Evolutionary conservation across 495 filamentous ascomycete species (phyloP).

Genomic region (Neurospora tetraspora): DNA sequence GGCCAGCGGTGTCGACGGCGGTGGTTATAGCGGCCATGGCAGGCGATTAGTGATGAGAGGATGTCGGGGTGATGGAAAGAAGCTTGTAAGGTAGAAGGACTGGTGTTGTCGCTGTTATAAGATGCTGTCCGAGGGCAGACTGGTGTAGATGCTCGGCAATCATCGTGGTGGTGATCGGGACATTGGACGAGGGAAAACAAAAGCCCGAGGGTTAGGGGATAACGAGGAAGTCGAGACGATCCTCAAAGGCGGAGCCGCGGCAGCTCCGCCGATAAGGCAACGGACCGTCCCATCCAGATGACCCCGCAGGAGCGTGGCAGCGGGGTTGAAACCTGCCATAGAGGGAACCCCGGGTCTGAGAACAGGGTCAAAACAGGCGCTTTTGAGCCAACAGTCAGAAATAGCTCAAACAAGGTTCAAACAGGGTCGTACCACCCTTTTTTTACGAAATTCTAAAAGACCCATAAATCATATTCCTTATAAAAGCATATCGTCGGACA

Average conservation of each 20-base stretch:
- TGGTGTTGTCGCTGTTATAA: not conserved
- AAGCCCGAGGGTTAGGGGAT: not conserved
- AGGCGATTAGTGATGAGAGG: not conserved
- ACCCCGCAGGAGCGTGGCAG: not conserved
- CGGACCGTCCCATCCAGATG: not conserved
- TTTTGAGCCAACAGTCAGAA: too few species aligned
- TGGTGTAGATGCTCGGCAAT: not conserved
- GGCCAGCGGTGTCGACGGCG: not conserved
- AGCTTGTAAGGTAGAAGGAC: not conserved
- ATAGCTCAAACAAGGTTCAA: too few species aligned
- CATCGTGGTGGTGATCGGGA: not conserved
- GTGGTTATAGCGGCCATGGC: constrained; percentile 12
- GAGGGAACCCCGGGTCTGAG: too few species aligned
- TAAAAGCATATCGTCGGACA: too few species aligned
- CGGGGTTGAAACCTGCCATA: too few species aligned
- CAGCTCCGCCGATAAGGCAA: not conserved
- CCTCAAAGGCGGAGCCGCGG: not conserved
- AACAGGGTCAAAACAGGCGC: too few species aligned
- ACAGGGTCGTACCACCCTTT: too few species aligned
- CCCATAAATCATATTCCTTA: too few species aligned
- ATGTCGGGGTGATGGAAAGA: not conserved
- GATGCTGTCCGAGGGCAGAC: not conserved
- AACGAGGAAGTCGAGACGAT: not conserved
- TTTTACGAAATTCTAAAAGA: too few species aligned
- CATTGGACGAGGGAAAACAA: not conserved